A percentile compares a stretch with the other conserved stretches of the same genome.
phyloP scores from a whole-genome alignment of 2,329 filamentous ascomycete species.

The Rhytidhysteron rufulum region DNA sequence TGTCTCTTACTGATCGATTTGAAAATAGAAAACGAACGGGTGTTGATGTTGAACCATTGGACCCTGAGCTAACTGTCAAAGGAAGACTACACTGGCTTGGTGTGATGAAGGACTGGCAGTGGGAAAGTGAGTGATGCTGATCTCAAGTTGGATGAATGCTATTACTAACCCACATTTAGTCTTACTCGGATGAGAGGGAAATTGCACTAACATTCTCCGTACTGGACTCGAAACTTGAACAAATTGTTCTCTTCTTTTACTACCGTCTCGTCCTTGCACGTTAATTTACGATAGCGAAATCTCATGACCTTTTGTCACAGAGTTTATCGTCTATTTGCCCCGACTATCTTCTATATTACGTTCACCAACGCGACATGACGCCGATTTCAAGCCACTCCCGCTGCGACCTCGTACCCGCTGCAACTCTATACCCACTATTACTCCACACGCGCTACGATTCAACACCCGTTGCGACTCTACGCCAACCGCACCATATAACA shows the following conservation, averaged over 20 bases:
- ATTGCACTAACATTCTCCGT: background rate
- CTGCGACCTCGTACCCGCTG: too few relatives aligned
- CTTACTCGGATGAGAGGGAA: background rate
- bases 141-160: background rate
- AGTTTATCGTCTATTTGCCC: background rate
- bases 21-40: conserved; percentile 16
- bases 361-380: background rate
- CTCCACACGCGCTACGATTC: too few relatives aligned
- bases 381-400: background rate
- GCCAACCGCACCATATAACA: background rate
- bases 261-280: too few relatives aligned
- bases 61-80: conserved; percentile 61
- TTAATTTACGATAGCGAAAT: too few relatives aligned
- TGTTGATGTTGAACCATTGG: conserved; percentile 39
- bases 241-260: background rate
- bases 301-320: background rate
- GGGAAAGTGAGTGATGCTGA: conserved; percentile 57
- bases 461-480: too few relatives aligned
- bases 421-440: too few relatives aligned
- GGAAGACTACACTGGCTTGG: conserved; percentile 66
- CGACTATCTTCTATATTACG: background rate
- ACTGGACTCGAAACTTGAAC: too few relatives aligned
- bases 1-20: conserved; percentile 26
- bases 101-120: conserved; percentile 69
- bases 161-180: background rate